Evolutionary conservation across 768 basidiomycete species (phyloP), one percentile per base, ranked within the genome.

Genomic region (Boletus vermiculosoides): DNA sequence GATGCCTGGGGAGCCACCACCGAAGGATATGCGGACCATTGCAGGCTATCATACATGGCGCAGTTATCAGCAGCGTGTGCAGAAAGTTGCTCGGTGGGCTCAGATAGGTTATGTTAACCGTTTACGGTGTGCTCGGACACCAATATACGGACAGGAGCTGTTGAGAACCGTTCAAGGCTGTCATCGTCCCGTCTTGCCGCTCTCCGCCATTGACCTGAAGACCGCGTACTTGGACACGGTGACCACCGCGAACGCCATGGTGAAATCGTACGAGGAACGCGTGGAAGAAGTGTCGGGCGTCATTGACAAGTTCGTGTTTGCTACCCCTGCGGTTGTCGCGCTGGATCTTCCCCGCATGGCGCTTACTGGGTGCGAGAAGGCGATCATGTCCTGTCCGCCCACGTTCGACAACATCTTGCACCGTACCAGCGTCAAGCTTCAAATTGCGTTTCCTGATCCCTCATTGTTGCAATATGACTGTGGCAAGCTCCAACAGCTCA

Each of bases 401-500:
- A 73, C 75, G 16, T 90, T 94, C 64, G 93, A 94, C 65, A 73
- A 75, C 1, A 72, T 80, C 22, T 70, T 97, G 12, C 94, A 97
- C 68, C 80, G 76, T 25, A 74, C 87, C 1, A 84, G 81, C 41
- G 92, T 94, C 62, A 93, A 92, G 68, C 79, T 93, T 31, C 92
- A 94, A 63, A 92, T 98, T 52, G 94, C 93, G 2, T 97, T 98
- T 70, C 95, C 95, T 0, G 92, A 95, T 63, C 83, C 88, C 0
- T 91, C 87, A 5, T 78, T 96, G 33, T 78, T 97, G 8, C 94
- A 97, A 68, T 97, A 94, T 69, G 95, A 98, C 70, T 97, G 95
- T 65, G 95, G 95, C 45, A 98, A 98, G 67, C 80, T 98, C 13
- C 95, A 97, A 65, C 82, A 86, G 55, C 82, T 98, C 9, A 82